Evolutionary conservation across 306 rosid species (phyloP), one percentile per base, ranked within the genome.

Genomic region (Cicer chorassanicum): DNA sequence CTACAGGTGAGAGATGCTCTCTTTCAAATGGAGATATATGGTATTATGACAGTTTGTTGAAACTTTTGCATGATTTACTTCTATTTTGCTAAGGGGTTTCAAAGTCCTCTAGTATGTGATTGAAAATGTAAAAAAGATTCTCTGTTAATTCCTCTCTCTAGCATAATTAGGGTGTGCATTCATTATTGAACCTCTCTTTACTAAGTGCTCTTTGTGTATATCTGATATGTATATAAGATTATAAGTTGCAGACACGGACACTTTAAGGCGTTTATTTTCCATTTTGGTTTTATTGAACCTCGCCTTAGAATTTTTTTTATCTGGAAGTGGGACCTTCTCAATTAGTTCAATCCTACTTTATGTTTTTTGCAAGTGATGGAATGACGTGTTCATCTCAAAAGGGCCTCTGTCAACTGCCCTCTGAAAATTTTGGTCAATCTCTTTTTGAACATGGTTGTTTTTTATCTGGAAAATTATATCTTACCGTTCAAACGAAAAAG

Each of bases 1-100:
- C 90, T 48, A 39, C 76, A 2, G 98, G 98, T 93, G 78, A 82
- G 77, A 43, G 29, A 50, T 70, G 34, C 45, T 46, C 68, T 34
- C 70, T 68, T 78, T 74, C 64, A 62, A 45, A 45, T 44, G 41
- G 55, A 18, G 19, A 62, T 38, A 62, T 38, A 74, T 43, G 63
- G 24, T 63, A 70, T 80, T 15, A 15, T 79, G 40, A 10, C 46
- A 75, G 50, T 42, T 56, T 64, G 50, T 65, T 65, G 61, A 55
- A 54, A 41, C 68, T 70, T 75, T 65, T 69, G 43, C 34, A 43
- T 44, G 54, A 49, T 42, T 9, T 72, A 50, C 45, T 39, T 41
- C 60, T 46, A 43, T 53, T 69, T 55, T 55, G 68, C 54, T 44
- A 41, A 59, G 54, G 63, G 16, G 40, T 9, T 64, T 10, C 8